Evolutionary conservation across 768 basidiomycete species (phyloP), one percentile per base, ranked within the genome.

Genomic region (Amanita fuliginea): DNA sequence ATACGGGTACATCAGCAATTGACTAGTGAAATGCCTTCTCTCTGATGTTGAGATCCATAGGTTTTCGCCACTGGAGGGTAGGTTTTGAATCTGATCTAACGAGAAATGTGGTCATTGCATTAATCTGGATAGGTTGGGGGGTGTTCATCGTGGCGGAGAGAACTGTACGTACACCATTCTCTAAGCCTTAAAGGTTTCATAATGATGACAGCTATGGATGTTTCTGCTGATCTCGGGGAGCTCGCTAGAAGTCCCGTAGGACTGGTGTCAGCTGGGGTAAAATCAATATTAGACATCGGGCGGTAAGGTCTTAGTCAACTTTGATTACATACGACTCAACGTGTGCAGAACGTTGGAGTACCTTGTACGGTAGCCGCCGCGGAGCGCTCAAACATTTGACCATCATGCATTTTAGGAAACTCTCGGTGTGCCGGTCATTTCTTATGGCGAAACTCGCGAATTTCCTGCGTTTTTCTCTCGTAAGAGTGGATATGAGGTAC

Each of bases 391-490:
- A 16, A 6, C 22, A 19, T 28, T 28, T 41, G 33, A 51, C 33
- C 24, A 13, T 44, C 24, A 16, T 14, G 32, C 10, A 32, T 33
- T 4, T 21, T 54, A 95, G 92, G 95, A 98, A 78, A 94, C 94
- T 0, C 78, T 94, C 33, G 95, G 95, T 2, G 91, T 97, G 10
- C 90, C 91, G 2, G 93, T 96, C 1, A 63, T 94, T 3, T 77
- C 89, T 0, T 94, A 87, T 56, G 80, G 81, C 1, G 59, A 75
- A 40, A 80, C 81, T 0, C 70, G 75, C 14, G 87, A 93, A 56
- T 98, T 98, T 56, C 96, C 96, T 2, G 96, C 94, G 0, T 99
- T 99, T 68, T 99, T 92, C 62, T 77, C 80, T 10, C 83, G 86
- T 14, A 71, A 69, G 45, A 93, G 90, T 54, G 95, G 95, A 1